Percentiles rank a stretch among this genome's conserved stretches.
Conservation (phyloP, 176 grass and related monocot species). For the Musa schizocarpa region DNA sequence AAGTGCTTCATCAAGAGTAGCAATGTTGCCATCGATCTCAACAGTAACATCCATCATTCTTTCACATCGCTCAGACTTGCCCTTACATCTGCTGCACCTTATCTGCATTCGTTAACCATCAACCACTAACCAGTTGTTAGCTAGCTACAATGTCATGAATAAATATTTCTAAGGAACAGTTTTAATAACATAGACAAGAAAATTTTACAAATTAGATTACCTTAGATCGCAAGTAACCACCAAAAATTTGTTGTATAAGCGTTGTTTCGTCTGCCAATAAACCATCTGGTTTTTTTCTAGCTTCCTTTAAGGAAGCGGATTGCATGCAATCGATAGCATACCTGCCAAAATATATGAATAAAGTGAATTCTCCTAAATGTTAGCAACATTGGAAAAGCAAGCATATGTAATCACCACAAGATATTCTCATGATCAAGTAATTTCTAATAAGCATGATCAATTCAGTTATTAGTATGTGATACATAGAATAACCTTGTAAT, state of each 20-base stretch:
- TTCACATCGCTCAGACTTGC: constrained; percentile 61
- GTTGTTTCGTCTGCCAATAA: constrained; percentile 63
- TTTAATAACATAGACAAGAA: neutral
- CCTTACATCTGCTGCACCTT: constrained; percentile 64
- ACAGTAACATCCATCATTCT: constrained; percentile 88
- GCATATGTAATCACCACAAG: no score
- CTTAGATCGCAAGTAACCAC: constrained; percentile 85
- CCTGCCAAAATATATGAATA: constrained; percentile 32
- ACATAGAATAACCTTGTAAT: no score
- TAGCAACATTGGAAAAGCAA: no score
- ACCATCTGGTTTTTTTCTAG: constrained; percentile 32
- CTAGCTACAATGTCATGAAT: constrained; percentile 1
- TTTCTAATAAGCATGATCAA: no score
- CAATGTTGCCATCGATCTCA: constrained; percentile 72
- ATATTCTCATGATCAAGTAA: no score
- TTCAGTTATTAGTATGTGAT: no score
- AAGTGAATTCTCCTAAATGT: no score
- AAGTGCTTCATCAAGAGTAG: constrained; percentile 76
- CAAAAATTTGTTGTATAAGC: constrained; percentile 76
- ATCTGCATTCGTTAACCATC: constrained; percentile 46
- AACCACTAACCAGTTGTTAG: constrained; percentile 1
- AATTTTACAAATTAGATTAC: constrained; percentile 27
- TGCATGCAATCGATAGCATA: constrained; percentile 89
- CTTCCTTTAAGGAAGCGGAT: constrained; percentile 62
- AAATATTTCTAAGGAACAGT: neutral